Conservation (phyloP, 176 grass and related monocot species). For the Luzula sylvatica region DNA sequence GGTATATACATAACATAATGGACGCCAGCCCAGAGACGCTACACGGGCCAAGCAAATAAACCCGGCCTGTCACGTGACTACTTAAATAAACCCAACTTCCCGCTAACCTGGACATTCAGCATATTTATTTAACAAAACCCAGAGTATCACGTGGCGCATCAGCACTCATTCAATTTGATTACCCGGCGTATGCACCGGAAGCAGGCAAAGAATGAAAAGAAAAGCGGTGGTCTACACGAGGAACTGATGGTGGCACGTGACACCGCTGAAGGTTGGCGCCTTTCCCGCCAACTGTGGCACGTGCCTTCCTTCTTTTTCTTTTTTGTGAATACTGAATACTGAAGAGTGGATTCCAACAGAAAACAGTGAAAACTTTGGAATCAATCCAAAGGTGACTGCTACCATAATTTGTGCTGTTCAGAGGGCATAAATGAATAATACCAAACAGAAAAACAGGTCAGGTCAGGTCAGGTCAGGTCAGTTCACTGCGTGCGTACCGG, state of each 20-base stretch:
- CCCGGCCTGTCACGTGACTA: too few relatives aligned
- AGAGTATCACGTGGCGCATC: constrained; percentile 9
- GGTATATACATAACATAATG: too few relatives aligned
- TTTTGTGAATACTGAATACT: too few relatives aligned
- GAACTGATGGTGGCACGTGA: neutral
- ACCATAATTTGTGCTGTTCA: neutral
- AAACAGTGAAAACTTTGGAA: neutral
- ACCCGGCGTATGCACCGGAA: neutral
- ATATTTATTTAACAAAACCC: neutral
- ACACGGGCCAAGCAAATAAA: too few relatives aligned
- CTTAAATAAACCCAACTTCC: too few relatives aligned
- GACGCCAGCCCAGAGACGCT: too few relatives aligned
- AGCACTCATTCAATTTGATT: neutral
- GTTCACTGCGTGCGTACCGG: too few relatives aligned
- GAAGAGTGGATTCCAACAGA: neutral
- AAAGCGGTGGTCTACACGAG: neutral
- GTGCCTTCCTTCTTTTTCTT: neutral
- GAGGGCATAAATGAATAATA: neutral
- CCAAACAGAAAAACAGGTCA: neutral
- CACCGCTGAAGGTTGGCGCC: neutral
- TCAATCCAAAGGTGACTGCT: neutral
- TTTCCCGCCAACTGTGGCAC: constrained; percentile 4
- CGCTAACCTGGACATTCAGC: constrained; percentile 13
- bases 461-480: too few relatives aligned
- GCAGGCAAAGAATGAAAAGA: neutral